phyloP scores from a whole-genome alignment of 2,329 filamentous ascomycete species.

The Aspergillus unguis region DNA sequence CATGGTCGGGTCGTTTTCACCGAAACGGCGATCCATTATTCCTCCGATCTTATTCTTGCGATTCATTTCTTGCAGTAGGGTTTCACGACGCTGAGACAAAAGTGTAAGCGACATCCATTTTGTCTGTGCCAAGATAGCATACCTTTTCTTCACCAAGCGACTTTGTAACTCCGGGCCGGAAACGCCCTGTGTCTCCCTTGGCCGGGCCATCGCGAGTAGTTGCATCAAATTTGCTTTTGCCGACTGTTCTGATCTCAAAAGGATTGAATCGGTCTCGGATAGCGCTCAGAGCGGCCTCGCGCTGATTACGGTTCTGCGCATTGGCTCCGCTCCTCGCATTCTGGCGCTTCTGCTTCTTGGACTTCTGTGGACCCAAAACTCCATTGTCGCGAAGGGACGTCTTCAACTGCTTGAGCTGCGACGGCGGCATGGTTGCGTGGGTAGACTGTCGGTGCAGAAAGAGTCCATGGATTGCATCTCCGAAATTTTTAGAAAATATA shows the following conservation, averaged over 20 bases:
- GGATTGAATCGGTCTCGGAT: constrained; percentile 98
- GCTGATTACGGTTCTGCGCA: constrained; percentile 71
- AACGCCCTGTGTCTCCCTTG: constrained; percentile 55
- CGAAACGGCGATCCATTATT: constrained; percentile 88
- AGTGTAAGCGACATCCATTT: constrained; percentile 12
- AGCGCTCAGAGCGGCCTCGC: constrained; percentile 71
- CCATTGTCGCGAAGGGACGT: constrained; percentile 84
- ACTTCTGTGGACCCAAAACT: constrained; percentile 85
- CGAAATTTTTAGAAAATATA: constrained; percentile 32
- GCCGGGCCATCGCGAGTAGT: constrained; percentile 60
- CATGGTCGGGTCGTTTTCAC: constrained; percentile 93
- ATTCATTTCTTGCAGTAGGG: constrained; percentile 85
- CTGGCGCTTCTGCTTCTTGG: constrained; percentile 88
- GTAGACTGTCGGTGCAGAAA: constrained; percentile 12
- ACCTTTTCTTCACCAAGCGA: constrained; percentile 82
- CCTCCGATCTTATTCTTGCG: constrained; percentile 86
- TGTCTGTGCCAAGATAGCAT: constrained; percentile 26
- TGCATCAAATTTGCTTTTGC: constrained; percentile 79
- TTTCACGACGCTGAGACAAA: constrained; percentile 64
- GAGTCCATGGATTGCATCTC: constrained; percentile 15
- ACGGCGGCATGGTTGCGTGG: constrained; percentile 71
- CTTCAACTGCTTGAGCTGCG: constrained; percentile 94
- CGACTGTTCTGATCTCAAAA: constrained; percentile 84
- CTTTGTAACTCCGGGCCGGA: constrained; percentile 79
- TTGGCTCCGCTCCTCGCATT: constrained; percentile 63